Percentiles rank a stretch among this genome's conserved stretches.
Conservation (phyloP, 345 rosid species). For the Linum usitatissimum region DNA sequence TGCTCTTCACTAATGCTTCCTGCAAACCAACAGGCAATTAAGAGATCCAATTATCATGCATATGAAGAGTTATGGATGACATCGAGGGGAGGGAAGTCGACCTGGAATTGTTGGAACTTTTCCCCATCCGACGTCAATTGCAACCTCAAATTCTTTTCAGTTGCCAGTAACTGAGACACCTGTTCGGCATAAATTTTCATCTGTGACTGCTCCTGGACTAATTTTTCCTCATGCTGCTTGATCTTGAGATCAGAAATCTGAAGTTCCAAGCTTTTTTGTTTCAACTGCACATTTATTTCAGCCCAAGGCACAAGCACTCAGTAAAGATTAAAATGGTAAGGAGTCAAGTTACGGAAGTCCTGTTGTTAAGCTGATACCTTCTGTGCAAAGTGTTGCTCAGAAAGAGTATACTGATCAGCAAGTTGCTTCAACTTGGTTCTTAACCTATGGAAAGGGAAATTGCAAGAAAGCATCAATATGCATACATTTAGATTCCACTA, state of each 20-base stretch:
- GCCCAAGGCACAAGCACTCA: neutral
- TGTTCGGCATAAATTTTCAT: conserved; percentile 89
- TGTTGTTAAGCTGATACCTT: conserved; percentile 30
- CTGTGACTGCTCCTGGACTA: conserved; percentile 71
- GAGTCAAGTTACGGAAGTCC: neutral
- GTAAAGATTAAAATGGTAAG: neutral
- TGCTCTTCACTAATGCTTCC: conserved; percentile 92
- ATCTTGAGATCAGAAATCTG: conserved; percentile 67
- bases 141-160: conserved; percentile 74
- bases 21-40: conserved; percentile 21
- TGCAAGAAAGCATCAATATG: neutral
- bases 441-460: conserved; percentile 42
- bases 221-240: conserved; percentile 79
- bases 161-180: conserved; percentile 68
- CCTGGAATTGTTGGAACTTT: conserved; percentile 94
- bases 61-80: neutral
- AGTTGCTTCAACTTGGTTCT: conserved; percentile 72
- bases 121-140: conserved; percentile 91
- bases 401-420: conserved; percentile 71
- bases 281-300: conserved; percentile 45
- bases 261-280: conserved; percentile 76
- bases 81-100: conserved; percentile 14
- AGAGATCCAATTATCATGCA: neutral
- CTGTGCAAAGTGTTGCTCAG: conserved; percentile 73
- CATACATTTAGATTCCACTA: neutral